Base-by-base conservation (phyloP, 306 rosid genomes). In the Cicer pinnatifidum region DNA sequence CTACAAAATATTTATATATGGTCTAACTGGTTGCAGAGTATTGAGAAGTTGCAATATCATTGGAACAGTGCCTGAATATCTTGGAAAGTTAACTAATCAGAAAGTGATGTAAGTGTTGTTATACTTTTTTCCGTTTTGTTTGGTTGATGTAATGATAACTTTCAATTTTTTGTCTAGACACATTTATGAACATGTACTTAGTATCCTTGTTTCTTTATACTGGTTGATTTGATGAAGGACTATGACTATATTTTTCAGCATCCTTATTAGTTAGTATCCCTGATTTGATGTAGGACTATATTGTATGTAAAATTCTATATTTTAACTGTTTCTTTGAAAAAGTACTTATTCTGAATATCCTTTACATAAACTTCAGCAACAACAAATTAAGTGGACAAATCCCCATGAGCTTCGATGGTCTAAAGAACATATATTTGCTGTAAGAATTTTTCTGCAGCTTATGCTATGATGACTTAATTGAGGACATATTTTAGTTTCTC, bases 361-460 rank as follows among this genome's bases (percentile, higher is more conserved):
- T 56, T 63, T 75, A 75, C 89, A 90, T 88, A 73, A 93, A 90
- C 66, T 86, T 90, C 67, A 85, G 91, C 83, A 83, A 77, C 67
- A 90, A 90, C 81, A 86, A 77, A 41, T 64, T 88, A 74, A 76
- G 75, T 7, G 96, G 90, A 47, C 62, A 3, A 61, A 80, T 90
- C 75, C 89, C 92, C 0, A 19, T 5, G 48, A 84, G 28, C 75
- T 71, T 63, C 44, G 6, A 1, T 12, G 52, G 67, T 46, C 87
- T 87, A 65, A 3, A 11, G 54, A 11, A 69, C 0, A 1, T 71
- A 52, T 19, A 84, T 23, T 56, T 72, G 71, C 76, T 87, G 97
- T 89, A 84, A 82, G 90, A 50, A 41, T 61, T 46, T 59, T n/a
- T 19, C 53, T 19, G 0, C 35, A 3, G 52, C 40, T 81, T 81